These are phyloP conservation scores for Suillus americanus DNA, from an alignment of 768 basidiomycete genomes.

Conservation along the genomic window DNA sequence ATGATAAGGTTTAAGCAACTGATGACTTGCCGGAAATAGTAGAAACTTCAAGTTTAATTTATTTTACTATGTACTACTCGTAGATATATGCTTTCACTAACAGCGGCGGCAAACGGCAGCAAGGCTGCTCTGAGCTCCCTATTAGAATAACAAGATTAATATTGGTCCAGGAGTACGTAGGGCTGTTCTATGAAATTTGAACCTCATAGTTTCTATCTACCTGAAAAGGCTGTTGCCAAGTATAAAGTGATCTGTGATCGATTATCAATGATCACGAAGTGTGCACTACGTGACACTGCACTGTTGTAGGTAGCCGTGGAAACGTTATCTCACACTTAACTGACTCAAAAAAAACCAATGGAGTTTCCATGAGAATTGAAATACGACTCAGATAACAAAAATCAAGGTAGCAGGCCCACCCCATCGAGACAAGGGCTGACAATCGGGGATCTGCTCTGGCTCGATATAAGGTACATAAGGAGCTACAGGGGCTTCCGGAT, in stretches of 20 bases:
- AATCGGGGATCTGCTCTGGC: not conserved
- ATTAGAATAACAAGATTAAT: too few species aligned
- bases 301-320: not conserved
- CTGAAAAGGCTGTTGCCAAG: not conserved
- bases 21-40: too few species aligned
- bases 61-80: too few species aligned
- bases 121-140: too few species aligned
- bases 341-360: not conserved
- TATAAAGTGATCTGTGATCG: not conserved
- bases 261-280: not conserved
- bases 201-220: not conserved
- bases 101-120: too few species aligned
- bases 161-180: too few species aligned
- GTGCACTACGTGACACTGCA: not conserved
- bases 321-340: not conserved
- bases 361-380: not conserved
- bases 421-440: not conserved
- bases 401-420: not conserved
- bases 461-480: constrained; percentile 9
- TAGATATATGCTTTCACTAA: too few species aligned
- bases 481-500: constrained; percentile 38
- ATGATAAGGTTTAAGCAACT: too few species aligned
- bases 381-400: not conserved
- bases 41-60: too few species aligned
- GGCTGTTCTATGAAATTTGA: constrained; percentile 25